phyloP scores from a whole-genome alignment of 1,284 basidiomycete genomes.

The Ceratobasidium sp. region DNA sequence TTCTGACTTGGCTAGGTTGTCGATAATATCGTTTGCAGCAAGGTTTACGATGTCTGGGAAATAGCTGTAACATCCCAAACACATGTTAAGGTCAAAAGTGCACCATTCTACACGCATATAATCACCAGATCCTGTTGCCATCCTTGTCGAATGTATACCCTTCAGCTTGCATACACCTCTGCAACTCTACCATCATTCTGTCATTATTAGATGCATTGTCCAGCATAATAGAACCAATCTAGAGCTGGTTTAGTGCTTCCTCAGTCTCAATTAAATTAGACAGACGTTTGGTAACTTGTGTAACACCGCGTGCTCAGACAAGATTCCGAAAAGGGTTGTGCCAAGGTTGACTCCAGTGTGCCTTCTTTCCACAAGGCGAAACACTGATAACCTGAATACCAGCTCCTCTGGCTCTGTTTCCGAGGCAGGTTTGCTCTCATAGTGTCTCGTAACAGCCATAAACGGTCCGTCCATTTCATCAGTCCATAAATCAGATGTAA shows the following conservation, averaged over 20 bases:
- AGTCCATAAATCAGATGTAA: conserved; percentile 41
- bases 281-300: background rate
- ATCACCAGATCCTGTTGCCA: conserved; percentile 20
- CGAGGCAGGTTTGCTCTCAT: background rate
- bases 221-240: conserved; percentile 25
- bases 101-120: background rate
- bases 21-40: conserved; percentile 6
- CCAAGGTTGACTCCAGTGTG: background rate
- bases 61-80: background rate
- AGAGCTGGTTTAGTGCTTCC: background rate
- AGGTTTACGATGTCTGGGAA: conserved; percentile 31
- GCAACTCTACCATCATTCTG: conserved; percentile 19
- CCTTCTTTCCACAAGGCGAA: conserved; percentile 19
- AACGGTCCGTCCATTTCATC: conserved; percentile 20
- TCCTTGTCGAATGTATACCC: conserved; percentile 6
- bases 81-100: background rate
- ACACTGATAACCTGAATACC: background rate
- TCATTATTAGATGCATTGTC: conserved; percentile 41
- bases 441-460: conserved; percentile 35
- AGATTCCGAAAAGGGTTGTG: background rate
- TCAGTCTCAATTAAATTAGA: background rate
- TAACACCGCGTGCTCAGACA: background rate
- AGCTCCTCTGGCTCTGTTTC: background rate
- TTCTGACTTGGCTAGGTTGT: background rate
- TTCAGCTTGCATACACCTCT: background rate